Percentiles rank a stretch among this genome's conserved stretches.
phyloP scores from a whole-genome alignment of 164 flowering plant genomes.

The Vitis labrusca region DNA sequence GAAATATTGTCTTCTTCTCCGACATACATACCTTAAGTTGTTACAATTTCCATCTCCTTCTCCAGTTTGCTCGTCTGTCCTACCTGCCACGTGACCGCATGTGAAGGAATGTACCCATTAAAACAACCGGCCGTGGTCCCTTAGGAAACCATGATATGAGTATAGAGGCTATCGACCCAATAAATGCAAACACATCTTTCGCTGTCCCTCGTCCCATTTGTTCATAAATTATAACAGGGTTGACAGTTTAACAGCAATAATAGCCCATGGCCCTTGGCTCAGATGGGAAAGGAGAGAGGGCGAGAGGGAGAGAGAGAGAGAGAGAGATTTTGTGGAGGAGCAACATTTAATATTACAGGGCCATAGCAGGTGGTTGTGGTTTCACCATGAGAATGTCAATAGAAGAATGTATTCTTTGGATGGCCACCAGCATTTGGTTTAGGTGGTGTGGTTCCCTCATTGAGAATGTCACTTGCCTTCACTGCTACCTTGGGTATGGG shows the following conservation, averaged over 20 bases:
- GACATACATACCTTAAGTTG: constrained; percentile 1
- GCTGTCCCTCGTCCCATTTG: neutral
- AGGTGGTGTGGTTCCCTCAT: too few species aligned
- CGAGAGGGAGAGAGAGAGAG: too few species aligned
- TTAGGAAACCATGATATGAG: neutral
- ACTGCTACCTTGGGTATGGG: too few species aligned
- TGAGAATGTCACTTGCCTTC: too few species aligned
- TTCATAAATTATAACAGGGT: neutral
- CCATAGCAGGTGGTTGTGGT: too few species aligned
- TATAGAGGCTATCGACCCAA: neutral
- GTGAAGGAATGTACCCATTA: neutral
- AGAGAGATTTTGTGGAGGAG: too few species aligned
- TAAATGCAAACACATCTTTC: neutral
- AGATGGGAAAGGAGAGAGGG: too few species aligned
- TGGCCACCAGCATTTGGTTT: too few species aligned
- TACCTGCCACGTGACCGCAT: constrained; percentile 4
- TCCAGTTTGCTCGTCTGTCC: neutral
- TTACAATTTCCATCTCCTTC: neutral
- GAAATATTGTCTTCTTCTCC: neutral
- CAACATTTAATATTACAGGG: too few species aligned
- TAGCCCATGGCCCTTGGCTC: too few species aligned
- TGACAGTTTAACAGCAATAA: neutral
- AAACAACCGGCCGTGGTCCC: neutral
- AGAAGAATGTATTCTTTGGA: too few species aligned
- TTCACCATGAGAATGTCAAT: too few species aligned